These are phyloP conservation scores for Eucalyptus urophylla DNA, from an alignment of 345 rosid species.

Conservation along the genomic window DNA sequence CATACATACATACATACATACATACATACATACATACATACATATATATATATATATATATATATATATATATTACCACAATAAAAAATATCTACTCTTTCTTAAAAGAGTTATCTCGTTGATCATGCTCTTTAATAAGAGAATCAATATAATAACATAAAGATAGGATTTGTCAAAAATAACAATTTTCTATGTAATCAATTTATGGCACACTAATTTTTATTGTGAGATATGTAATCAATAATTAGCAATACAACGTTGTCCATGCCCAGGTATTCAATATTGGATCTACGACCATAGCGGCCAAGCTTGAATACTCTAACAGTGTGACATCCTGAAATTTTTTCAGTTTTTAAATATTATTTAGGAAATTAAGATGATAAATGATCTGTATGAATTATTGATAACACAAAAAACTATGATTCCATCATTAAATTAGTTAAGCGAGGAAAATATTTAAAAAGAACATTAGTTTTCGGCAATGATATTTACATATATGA, in stretches of 20 bases:
- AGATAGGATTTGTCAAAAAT: neutral
- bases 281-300: neutral
- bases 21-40: no score
- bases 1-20: no score
- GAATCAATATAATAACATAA: neutral
- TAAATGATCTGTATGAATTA: neutral
- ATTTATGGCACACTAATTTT: neutral
- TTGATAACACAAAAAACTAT: neutral
- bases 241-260: neutral
- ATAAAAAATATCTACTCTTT: neutral
- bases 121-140: neutral
- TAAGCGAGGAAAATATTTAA: neutral
- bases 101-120: neutral
- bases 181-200: neutral
- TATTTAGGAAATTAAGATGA: neutral
- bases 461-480: neutral
- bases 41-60: no score
- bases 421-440: neutral
- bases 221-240: neutral
- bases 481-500: neutral
- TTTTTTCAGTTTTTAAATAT: neutral
- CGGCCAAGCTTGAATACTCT: neutral
- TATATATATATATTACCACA: neutral
- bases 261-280: neutral
- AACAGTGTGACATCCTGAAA: neutral